Evolutionary conservation across 495 filamentous ascomycete species (phyloP).

Genomic region (Ascobolus immersus): DNA sequence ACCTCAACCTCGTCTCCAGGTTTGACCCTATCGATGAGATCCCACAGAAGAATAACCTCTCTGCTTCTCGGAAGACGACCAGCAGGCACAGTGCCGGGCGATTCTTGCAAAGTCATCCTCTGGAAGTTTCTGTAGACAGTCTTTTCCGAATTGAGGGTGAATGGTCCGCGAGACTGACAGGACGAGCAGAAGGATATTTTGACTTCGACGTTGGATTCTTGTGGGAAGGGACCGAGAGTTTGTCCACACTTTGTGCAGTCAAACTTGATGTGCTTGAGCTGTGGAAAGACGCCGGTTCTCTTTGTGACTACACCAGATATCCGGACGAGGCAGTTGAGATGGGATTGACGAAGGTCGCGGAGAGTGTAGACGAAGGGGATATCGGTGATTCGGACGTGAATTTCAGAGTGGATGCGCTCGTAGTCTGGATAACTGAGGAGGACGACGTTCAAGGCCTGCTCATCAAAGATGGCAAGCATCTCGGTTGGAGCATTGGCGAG

Average conservation of each 20-base stretch:
- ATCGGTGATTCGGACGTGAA: slow-evolving; percentile 91
- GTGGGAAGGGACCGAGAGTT: slow-evolving; percentile 85
- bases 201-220: slow-evolving; percentile 87
- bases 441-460: slow-evolving; percentile 86
- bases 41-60: slow-evolving; percentile 88
- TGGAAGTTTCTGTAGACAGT: slow-evolving; percentile 99
- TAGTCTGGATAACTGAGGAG: slow-evolving; percentile 93
- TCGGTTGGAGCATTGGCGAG: slow-evolving; percentile 84
- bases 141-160: slow-evolving; percentile 89
- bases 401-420: slow-evolving; percentile 89
- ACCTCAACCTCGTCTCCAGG: slow-evolving; percentile 95
- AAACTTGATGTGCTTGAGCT: slow-evolving; percentile 94
- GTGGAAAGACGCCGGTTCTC: slow-evolving; percentile 90
- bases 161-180: slow-evolving; percentile 87
- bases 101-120: slow-evolving; percentile 90
- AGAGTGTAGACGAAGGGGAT: slow-evolving; percentile 90
- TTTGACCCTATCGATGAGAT: slow-evolving; percentile 89
- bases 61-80: slow-evolving; percentile 85
- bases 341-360: slow-evolving; percentile 81
- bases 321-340: slow-evolving; percentile 87
- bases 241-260: slow-evolving; percentile 81
- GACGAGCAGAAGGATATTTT: slow-evolving; percentile 92
- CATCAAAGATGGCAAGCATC: slow-evolving; percentile 85
- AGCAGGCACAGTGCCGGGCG: slow-evolving; percentile 86
- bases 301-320: slow-evolving; percentile 90